These are phyloP conservation scores for Somion occarium DNA, from an alignment of 1,284 basidiomycete species.

Conservation along the genomic window DNA sequence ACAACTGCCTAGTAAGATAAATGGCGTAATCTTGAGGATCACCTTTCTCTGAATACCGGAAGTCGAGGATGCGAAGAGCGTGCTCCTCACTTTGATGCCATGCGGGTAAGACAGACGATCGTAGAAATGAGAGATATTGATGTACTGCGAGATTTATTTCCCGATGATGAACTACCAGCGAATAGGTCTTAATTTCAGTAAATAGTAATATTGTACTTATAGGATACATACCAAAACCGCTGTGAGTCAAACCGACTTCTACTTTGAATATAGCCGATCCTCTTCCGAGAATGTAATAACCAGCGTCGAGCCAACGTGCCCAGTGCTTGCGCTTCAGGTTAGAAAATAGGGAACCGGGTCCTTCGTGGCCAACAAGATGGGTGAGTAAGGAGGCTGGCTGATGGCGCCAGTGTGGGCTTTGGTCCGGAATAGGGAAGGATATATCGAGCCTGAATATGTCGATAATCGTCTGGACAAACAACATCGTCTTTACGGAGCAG, in stretches of 20 bases:
- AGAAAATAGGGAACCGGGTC: constrained; percentile 88
- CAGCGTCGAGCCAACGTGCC: constrained; percentile 78
- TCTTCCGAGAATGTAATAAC: constrained; percentile 68
- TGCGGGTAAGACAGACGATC: constrained; percentile 61
- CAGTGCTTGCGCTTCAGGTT: constrained; percentile 92
- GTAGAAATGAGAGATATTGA: constrained; percentile 86
- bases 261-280: constrained; percentile 92
- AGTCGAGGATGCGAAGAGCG: constrained; percentile 71
- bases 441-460: constrained; percentile 86
- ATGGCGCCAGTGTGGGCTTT: constrained; percentile 73
- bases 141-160: constrained; percentile 72
- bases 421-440: constrained; percentile 85
- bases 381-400: constrained; percentile 85
- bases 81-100: constrained; percentile 82
- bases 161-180: constrained; percentile 66
- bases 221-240: constrained; percentile 73
- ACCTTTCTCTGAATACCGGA: constrained; percentile 87
- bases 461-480: constrained; percentile 90
- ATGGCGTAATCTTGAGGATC: constrained; percentile 83
- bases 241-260: constrained; percentile 76
- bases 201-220: not conserved
- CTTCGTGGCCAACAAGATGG: constrained; percentile 95
- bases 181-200: not conserved
- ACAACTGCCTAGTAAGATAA: constrained; percentile 72
- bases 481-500: constrained; percentile 55